Evolutionary conservation across 1,139 yeast species (phyloP), one percentile per base, ranked within the genome.

Genomic region (Scheffersomyces parashehatae): DNA sequence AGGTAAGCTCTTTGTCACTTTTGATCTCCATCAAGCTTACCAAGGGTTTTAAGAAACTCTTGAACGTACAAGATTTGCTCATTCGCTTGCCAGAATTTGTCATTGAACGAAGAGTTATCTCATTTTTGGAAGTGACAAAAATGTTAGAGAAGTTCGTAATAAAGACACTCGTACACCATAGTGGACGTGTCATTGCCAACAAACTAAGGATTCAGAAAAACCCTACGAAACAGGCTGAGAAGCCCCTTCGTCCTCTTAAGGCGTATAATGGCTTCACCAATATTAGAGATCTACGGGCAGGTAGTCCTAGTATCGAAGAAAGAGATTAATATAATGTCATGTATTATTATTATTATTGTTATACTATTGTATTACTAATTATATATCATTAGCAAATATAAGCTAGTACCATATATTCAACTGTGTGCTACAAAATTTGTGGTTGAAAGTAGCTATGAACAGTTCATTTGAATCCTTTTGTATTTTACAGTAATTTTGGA

Each of bases 1-100:
- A 61, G 16, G 55, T 84, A 14, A 68, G 70, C 42, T 70, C 80
- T 10, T 70, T 80, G 32, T 62, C 71, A 2, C 57, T 85, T 24
- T 72, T 73, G 62, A 73, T 85, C 20, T 82, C 89, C 3, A 77
- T 82, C 47, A 77, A 75, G 51, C 81, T 85, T 38, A 71, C 70
- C 38, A 64, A 59, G 33, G 89, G 90, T 0, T 69, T 76, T 32
- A 71, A 69, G 55, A 67, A 84, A 47, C 55, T 83, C 45, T 72
- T 83, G 43, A 85, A 85, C 56, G 89, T 85, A 3, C 74, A 80
- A 30, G 74, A 81, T 52, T 81, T 85, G 49, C 64, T 72, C 12
- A 64, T 85, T 37, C 67, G 68, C 26, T 61, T 85, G 45, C 90
- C 89, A 0, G 73, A 70, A 26, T 64, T 84, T 40, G 53, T 56